Base-by-base conservation (phyloP, 2,329 filamentous ascomycete species). In the Colletotrichum sp. region DNA sequence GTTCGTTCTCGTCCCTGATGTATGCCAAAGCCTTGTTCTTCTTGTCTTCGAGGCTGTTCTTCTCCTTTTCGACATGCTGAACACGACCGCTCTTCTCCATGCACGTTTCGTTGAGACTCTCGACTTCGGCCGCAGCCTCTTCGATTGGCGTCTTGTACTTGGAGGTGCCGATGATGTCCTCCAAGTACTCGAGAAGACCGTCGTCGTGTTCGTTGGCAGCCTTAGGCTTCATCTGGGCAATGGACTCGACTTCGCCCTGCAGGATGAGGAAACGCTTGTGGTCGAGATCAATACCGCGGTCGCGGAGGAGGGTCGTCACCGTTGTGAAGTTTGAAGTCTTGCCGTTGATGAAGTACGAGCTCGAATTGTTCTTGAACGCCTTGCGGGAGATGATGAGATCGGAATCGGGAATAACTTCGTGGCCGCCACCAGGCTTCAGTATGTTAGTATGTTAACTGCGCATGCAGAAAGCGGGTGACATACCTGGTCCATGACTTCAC, bases 221-320 rank as follows among this genome's bases (percentile, higher is more conserved):
- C 84, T 99, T 99, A 21, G 98, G 90, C 85, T 99, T 99, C 97
- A 99, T 99, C 85, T 99, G 97, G 8, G 97, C 96, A 82, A 99
- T 99, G 0, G 96, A 98, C 84, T 99, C 97, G 75, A 99, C 97
- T 84, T 99, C 97, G 82, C 97, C 97, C 84, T 99, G 97, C 13
- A 99, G 88, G 82, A 99, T 99, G 70, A 99, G 87, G 86, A 99
- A 99, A 76, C 97, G 95, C 86, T 99, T 99, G 87, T 99, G 97
- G 81, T 99, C 97, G 26, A 99, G 89, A 86, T 99, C 97, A 18
- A 99, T 95, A 3, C 97, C 98, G 28, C 95, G 93, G 26, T 96
- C 95, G 73, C 94, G 94, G 10, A 99, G 91, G 16, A 99, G 88
- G 0, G 93, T 95, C 0, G 96, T 98, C 32, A 99, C 97, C 0